These are phyloP conservation scores for Penicillium coprophilum DNA, from an alignment of 495 filamentous ascomycete species.

Conservation along the genomic window DNA sequence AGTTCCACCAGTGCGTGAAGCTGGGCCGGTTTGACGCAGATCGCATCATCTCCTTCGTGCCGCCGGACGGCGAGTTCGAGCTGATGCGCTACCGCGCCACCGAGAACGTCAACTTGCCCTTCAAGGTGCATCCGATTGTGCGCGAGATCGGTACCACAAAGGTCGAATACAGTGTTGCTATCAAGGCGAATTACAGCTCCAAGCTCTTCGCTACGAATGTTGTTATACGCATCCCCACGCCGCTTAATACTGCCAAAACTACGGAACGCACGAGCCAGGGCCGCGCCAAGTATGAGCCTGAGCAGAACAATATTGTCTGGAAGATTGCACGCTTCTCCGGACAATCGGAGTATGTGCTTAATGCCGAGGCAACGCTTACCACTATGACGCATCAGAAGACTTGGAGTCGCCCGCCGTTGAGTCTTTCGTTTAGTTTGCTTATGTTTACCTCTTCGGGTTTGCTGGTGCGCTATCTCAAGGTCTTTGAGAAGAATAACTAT, in stretches of 20 bases:
- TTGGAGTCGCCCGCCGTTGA: slow-evolving; percentile 92
- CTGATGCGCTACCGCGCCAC: slow-evolving; percentile 99
- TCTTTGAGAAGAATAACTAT: slow-evolving; percentile 99
- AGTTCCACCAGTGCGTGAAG: slow-evolving; percentile 99
- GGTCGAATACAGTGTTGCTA: slow-evolving; percentile 97
- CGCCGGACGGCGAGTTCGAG: slow-evolving; percentile 98
- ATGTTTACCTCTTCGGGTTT: slow-evolving; percentile 98
- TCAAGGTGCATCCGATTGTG: slow-evolving; percentile 98
- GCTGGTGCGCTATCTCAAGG: slow-evolving; percentile 93
- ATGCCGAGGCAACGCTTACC: slow-evolving; percentile 88
- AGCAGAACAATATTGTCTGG: slow-evolving; percentile 98
- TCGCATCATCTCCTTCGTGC: slow-evolving; percentile 96
- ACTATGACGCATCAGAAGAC: slow-evolving; percentile 98
- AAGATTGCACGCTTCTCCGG: slow-evolving; percentile 97
- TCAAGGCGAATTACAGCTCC: slow-evolving; percentile 92
- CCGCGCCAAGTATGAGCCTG: slow-evolving; percentile 97
- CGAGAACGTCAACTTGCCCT: slow-evolving; percentile 98
- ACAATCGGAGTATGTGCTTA: slow-evolving; percentile 90
- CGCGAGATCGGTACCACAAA: slow-evolving; percentile 96
- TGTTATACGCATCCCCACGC: slow-evolving; percentile 91
- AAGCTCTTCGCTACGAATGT: slow-evolving; percentile 99
- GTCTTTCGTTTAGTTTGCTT: slow-evolving; percentile 84
- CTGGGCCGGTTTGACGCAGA: slow-evolving; percentile 96
- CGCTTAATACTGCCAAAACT: slow-evolving; percentile 92
- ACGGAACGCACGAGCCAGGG: slow-evolving; percentile 93